Evolutionary conservation across 2,329 filamentous ascomycete species (phyloP), one percentile per base, ranked within the genome.

Genomic region (Diaporthe batatas): DNA sequence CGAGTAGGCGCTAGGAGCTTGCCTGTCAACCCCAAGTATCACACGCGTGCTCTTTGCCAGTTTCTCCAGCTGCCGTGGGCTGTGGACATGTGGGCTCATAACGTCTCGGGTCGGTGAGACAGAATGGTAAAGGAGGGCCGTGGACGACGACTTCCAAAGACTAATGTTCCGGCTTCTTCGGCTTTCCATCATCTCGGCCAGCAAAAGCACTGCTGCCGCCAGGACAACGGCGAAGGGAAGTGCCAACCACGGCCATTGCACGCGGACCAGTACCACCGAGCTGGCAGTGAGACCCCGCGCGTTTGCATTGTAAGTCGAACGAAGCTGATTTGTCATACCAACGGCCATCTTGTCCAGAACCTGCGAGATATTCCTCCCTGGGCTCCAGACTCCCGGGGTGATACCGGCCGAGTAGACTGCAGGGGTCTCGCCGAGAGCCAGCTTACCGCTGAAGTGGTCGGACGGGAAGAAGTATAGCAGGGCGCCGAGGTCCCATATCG

Each of bases 381-480:
- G 59, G 25, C 29, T 64, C 59, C 59, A 64, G 2, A 64, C 42
- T 14, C 42, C 59, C 16, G 59, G 59, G 6, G 59, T 64, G 6
- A 64, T 64, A 23, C 59, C 59, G 29, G 59, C 59, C 23, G 59
- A 64, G 25, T 47, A 64, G 5, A 8, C 10, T 1, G 39, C 59
- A 8, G 58, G 39, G 1, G 1, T 3, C n/a, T 64, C 59, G 21
- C 59, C 59, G 21, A 14, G 10, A 6, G 59, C 59, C 6, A 64
- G 25, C 5, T 32, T 64, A 5, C 59, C 59, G 59, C 59, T 64
- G 59, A 64, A 64, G 21, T 47, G 42, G 42, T 64, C 59, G 6
- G 59, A 64, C 18, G 59, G 59, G 25, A 64, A 64, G 59, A 64
- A 64, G n/a, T 64, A 49, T 2, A 64, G 42, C 42, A 64, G 29